These are phyloP conservation scores for Drosera spatulata DNA, from an alignment of 179 eudicot genomes.

Conservation along the genomic window DNA sequence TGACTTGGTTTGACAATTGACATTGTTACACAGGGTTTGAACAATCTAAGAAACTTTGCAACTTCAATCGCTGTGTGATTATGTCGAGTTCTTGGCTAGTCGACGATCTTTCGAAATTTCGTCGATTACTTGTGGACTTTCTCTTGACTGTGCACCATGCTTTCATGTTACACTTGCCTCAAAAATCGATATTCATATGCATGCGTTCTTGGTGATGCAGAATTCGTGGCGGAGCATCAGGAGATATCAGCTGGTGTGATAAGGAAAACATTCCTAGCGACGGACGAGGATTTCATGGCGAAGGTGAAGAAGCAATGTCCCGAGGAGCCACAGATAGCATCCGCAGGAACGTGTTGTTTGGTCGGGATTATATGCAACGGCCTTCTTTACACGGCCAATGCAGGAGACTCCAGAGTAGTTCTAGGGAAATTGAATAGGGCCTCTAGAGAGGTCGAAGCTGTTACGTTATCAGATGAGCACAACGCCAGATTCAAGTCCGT, in stretches of 20 bases:
- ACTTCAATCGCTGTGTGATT: too few relatives aligned
- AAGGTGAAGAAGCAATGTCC: slow-evolving; percentile 22
- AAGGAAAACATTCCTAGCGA: slow-evolving; percentile 24
- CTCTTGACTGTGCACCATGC: too few relatives aligned
- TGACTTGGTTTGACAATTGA: too few relatives aligned
- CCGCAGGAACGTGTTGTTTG: slow-evolving; percentile 35
- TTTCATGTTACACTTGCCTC: too few relatives aligned
- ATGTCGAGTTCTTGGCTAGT: too few relatives aligned
- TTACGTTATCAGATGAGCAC: slow-evolving; percentile 34
- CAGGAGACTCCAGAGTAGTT: slow-evolving; percentile 37
- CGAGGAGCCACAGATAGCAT: slow-evolving; percentile 30
- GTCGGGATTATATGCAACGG: slow-evolving; percentile 29
- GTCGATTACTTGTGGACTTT: too few relatives aligned
- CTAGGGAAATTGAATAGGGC: slow-evolving; percentile 18
- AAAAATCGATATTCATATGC: too few relatives aligned
- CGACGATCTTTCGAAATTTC: too few relatives aligned
- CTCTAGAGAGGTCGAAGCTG: slow-evolving; percentile 16
- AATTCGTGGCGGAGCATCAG: slow-evolving; percentile 16
- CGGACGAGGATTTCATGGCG: slow-evolving; percentile 31
- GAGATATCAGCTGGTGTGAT: slow-evolving; percentile 30
- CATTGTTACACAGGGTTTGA: too few relatives aligned
- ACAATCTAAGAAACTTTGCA: too few relatives aligned
- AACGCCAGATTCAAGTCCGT: slow-evolving; percentile 26
- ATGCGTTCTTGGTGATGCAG: slow-evolving; percentile 9
- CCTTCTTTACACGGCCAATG: slow-evolving; percentile 28